Evolutionary conservation across 2,329 filamentous ascomycete species (phyloP).

Genomic region (Lasiodiplodia gonubiensis): DNA sequence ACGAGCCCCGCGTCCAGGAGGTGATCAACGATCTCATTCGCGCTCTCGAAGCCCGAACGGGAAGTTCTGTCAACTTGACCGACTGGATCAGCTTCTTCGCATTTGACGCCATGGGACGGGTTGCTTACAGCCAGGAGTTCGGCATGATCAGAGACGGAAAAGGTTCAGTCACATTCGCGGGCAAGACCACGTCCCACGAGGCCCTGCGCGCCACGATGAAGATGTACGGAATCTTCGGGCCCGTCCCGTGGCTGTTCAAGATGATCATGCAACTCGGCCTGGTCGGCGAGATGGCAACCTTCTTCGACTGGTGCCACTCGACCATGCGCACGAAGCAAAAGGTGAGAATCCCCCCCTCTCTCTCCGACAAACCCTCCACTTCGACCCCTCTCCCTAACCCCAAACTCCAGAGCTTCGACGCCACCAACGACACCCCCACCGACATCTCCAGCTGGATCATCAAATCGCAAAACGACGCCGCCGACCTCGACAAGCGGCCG

Average conservation of each 20-base stretch:
- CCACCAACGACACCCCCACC: conserved; percentile 4
- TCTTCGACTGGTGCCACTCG: conserved; percentile 23
- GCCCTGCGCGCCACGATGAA: conserved; percentile 44
- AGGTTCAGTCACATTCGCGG: conserved; percentile 39
- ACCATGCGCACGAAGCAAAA: conserved; percentile 21
- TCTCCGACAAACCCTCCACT: not conserved
- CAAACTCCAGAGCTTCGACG: not conserved
- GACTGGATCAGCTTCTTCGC: conserved; percentile 50
- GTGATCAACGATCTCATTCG: conserved; percentile 38
- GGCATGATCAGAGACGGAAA: conserved; percentile 41
- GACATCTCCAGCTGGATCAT: conserved; percentile 22
- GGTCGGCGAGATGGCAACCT: not conserved
- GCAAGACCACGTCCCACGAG: not conserved
- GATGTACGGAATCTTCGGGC: conserved; percentile 41
- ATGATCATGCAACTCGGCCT: conserved; percentile 33
- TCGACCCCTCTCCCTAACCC: not conserved
- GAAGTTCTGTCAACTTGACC: conserved; percentile 36
- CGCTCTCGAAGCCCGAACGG: conserved; percentile 36
- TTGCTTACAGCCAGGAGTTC: conserved; percentile 51
- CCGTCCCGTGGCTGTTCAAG: conserved; percentile 47
- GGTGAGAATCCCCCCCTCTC: not conserved
- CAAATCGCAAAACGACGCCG: conserved; percentile 3
- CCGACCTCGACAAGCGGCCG: conserved; percentile 30
- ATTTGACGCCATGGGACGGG: conserved; percentile 58
- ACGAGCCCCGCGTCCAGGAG: conserved; percentile 44